Base-by-base conservation (phyloP, 495 filamentous ascomycete genomes). In the Penicillium verhagenii region DNA sequence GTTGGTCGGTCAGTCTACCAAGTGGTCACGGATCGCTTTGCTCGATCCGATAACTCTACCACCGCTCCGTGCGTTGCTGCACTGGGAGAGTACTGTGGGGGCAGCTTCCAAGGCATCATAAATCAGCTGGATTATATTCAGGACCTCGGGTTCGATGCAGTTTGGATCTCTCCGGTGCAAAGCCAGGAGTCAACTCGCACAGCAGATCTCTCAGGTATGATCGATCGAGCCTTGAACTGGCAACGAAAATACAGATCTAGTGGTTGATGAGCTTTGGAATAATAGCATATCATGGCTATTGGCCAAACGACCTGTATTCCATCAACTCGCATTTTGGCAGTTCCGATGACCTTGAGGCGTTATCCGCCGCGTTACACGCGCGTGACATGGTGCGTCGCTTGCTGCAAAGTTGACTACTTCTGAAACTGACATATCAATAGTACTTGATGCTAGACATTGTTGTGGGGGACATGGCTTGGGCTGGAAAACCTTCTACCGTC, bases 371-470 rank as follows among this genome's bases (percentile, higher is more conserved):
- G 21, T 64, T 78, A 44, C 84, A 88, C 55, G 63, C 70, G 19
- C 77, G 79, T 35, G 81, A 75, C 25, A 86, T 87, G 21, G 39
- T 43, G 5, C 21, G 39, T 43, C 39, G 19, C 39, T n/a, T 18
- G 39, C 39, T 21, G 39, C 39, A 1, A 23, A n/a, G n/a, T n/a
- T 21, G 18, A 23, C 39, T 23, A 35, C 33, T 35, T 1, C 0
- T 6, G 13, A 35, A 16, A 35, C 33, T 35, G 33, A 35, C 33
- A 16, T 35, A 3, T 0, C 4, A 35, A 35, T 6, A 35, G 79
- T 87, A 83, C 48, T 64, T 88, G 37, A 89, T 89, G 86, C 79
- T 88, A 21, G 86, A 89, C 57, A 71, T 87, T 6, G 86, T 88
- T 8, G 76, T 82, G 14, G 89, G 89, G 63, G 83, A 91, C 64